Evolutionary conservation across 768 basidiomycete species (phyloP).

Genomic region (Boletus huronensis): DNA sequence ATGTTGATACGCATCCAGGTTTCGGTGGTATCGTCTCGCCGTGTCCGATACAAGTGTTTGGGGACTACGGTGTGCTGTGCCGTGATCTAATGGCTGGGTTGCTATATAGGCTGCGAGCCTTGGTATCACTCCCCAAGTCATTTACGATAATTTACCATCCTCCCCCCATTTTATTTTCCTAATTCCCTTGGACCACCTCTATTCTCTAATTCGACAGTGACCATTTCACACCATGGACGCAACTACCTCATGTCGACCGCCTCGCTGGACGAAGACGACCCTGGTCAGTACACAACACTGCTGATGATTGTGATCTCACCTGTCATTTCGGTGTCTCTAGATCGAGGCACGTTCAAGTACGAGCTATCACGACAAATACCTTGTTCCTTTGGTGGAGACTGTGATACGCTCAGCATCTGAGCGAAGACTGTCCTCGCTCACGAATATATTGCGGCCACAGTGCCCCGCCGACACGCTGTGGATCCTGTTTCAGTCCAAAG

Average conservation of each 20-base stretch:
- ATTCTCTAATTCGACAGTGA: not conserved
- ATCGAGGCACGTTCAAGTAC: not conserved
- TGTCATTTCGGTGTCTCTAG: not conserved
- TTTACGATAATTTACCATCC: slow-evolving; percentile 3
- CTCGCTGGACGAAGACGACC: not conserved
- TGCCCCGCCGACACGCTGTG: not conserved
- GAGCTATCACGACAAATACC: not conserved
- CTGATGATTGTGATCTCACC: not conserved
- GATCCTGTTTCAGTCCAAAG: slow-evolving; percentile 1
- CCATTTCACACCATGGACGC: slow-evolving; percentile 6
- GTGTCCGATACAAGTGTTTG: not conserved
- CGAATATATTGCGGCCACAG: not conserved
- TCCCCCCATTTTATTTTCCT: not conserved
- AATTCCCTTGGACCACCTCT: not conserved
- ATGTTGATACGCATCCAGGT: not conserved
- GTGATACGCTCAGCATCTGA: not conserved
- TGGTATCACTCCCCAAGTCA: not conserved
- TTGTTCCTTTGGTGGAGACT: not conserved
- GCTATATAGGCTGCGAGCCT: slow-evolving; percentile 20
- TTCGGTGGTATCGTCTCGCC: not conserved
- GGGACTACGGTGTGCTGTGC: slow-evolving; percentile 14
- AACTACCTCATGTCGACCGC: not conserved
- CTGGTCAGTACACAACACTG: slow-evolving; percentile 7
- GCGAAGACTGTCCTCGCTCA: not conserved
- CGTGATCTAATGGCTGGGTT: slow-evolving; percentile 7